Conservation (phyloP, 2,329 filamentous ascomycete genomes). For the Botrytis sinoallii region DNA sequence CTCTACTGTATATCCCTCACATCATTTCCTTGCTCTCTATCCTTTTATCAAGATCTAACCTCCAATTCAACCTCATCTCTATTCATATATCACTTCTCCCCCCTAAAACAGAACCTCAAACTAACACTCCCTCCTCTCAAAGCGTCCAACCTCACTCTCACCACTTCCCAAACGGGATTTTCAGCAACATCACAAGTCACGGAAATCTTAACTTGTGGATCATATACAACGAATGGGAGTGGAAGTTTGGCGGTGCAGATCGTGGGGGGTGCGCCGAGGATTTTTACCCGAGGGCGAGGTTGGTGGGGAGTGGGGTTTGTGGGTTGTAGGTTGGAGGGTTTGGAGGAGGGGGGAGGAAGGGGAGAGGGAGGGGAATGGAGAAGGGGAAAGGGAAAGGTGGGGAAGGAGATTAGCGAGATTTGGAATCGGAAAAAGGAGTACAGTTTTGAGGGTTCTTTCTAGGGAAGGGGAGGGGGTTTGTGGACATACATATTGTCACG, state of each 20-base stretch:
- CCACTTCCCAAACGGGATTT: constrained; percentile 42
- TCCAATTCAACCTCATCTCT: too few species aligned
- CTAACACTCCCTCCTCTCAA: background rate
- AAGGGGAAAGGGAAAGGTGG: too few species aligned
- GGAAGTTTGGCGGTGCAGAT: constrained; percentile 47
- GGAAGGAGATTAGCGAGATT: too few species aligned
- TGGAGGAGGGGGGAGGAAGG: too few species aligned
- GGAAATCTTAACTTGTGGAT: constrained; percentile 46
- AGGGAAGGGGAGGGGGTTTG: too few species aligned
- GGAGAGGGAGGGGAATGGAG: too few species aligned
- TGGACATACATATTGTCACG: too few species aligned
- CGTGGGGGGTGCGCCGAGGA: constrained; percentile 43
- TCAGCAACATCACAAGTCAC: constrained; percentile 37
- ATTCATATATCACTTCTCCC: too few species aligned
- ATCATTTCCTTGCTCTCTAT: background rate
- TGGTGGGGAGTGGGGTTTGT: constrained; percentile 20
- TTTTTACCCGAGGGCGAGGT: constrained; percentile 38
- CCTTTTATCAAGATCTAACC: rapidly evolving
- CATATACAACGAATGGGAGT: constrained; percentile 42
- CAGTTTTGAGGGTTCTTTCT: too few species aligned
- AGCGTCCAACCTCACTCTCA: constrained; percentile 25
- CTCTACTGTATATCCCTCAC: background rate
- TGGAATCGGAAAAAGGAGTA: too few species aligned
- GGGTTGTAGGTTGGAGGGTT: background rate
- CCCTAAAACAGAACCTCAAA: background rate